A percentile compares a stretch with the other conserved stretches of the same genome.
Evolutionary conservation across 2,329 filamentous ascomycete genomes (phyloP).

Genomic region (Pestalotiopsis fici): DNA sequence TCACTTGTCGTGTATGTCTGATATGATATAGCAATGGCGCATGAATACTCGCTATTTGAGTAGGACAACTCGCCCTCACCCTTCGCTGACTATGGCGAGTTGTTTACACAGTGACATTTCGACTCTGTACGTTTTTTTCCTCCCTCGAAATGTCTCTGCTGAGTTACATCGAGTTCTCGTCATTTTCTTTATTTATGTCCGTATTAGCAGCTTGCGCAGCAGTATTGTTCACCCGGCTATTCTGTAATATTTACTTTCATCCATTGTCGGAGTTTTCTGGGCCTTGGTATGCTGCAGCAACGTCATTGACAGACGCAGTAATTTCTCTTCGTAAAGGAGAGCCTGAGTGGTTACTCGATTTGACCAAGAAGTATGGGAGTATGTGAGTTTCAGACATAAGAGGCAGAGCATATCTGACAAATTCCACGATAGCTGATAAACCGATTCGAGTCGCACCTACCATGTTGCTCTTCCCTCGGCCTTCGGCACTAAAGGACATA

Average conservation of each 20-base stretch:
- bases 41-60: too few relatives aligned
- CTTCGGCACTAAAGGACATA: slow-evolving; percentile 37
- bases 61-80: too few relatives aligned
- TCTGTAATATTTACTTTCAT: slow-evolving; percentile 20
- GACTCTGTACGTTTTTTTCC: neutral
- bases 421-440: slow-evolving; percentile 20
- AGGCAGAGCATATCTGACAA: neutral
- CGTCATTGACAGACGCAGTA: slow-evolving; percentile 18
- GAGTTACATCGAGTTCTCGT: neutral
- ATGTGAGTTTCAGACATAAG: slow-evolving; percentile 3
- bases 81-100: too few relatives aligned
- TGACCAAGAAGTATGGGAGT: slow-evolving; percentile 21
- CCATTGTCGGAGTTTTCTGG: slow-evolving; percentile 20
- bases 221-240: neutral
- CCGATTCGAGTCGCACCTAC: slow-evolving; percentile 38
- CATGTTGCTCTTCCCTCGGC: slow-evolving; percentile 35
- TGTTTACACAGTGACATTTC: too few relatives aligned
- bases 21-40: too few relatives aligned
- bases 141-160: neutral
- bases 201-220: neutral
- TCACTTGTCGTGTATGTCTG: too few relatives aligned
- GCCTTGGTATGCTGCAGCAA: slow-evolving; percentile 20
- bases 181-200: too few relatives aligned
- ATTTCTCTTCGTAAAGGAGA: slow-evolving; percentile 17
- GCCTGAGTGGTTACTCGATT: slow-evolving; percentile 20